These are phyloP conservation scores for Polyporus tsugae DNA, from an alignment of 1,284 basidiomycete species.

Conservation along the genomic window DNA sequence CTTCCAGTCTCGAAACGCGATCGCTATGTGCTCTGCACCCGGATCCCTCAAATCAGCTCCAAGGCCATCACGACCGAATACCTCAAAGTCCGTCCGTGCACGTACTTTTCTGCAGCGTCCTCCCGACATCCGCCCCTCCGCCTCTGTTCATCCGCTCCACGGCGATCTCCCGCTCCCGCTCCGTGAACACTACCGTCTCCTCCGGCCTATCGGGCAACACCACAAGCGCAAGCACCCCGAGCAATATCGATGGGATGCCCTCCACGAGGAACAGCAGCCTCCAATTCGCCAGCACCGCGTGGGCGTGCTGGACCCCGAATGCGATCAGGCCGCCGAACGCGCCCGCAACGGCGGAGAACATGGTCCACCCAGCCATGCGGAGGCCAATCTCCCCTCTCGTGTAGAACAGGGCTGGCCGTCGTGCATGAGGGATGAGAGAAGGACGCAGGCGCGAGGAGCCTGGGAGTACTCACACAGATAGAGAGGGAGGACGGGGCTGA, in stretches of 20 bases:
- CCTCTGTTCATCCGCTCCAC: conserved; percentile 79
- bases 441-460: conserved; percentile 25
- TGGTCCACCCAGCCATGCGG: conserved; percentile 80
- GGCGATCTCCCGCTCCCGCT: conserved; percentile 77
- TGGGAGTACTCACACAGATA: conserved; percentile 66
- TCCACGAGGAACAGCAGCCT: conserved; percentile 81
- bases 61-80: too few species aligned
- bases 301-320: conserved; percentile 70
- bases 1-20: conserved; percentile 79
- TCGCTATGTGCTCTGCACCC: conserved; percentile 65
- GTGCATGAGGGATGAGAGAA: neutral
- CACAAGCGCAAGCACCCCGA: conserved; percentile 72
- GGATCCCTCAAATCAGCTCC: neutral
- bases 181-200: conserved; percentile 72
- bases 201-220: conserved; percentile 84
- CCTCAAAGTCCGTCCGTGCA: neutral
- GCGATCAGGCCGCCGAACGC: conserved; percentile 82
- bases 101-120: conserved; percentile 71
- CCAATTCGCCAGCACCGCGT: conserved; percentile 64
- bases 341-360: conserved; percentile 81
- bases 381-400: conserved; percentile 76
- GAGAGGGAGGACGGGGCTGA: conserved; percentile 77
- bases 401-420: conserved; percentile 71
- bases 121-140: conserved; percentile 69
- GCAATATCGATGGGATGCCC: conserved; percentile 74